Evolutionary conservation across 805 yeast genomes (phyloP).

Genomic region (Ogataea sp.): DNA sequence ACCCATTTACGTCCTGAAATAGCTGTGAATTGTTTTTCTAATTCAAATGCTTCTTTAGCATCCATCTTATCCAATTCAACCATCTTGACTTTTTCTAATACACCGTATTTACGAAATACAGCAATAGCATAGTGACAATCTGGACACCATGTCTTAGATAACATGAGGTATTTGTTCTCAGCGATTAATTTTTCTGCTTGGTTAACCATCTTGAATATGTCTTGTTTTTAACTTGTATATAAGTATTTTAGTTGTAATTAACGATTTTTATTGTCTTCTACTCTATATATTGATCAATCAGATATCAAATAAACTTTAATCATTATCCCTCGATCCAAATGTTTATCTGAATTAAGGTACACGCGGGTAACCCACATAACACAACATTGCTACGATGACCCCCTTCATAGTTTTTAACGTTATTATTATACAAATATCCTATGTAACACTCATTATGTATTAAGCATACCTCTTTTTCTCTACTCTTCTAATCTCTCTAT

Average conservation of each 20-base stretch:
- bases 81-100: slow-evolving; percentile 39
- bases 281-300: background rate
- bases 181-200: slow-evolving; percentile 39
- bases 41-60: slow-evolving; percentile 38
- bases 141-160: slow-evolving; percentile 74
- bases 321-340: too few species aligned
- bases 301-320: too few species aligned
- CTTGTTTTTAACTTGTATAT: too few species aligned
- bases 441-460: background rate
- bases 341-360: too few species aligned
- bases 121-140: slow-evolving; percentile 60
- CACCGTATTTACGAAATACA: slow-evolving; percentile 46
- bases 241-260: too few species aligned
- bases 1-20: slow-evolving; percentile 59
- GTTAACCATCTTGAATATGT: slow-evolving; percentile 8
- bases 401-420: too few species aligned
- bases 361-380: too few species aligned
- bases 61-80: slow-evolving; percentile 55
- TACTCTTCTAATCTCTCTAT: background rate
- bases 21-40: slow-evolving; percentile 49
- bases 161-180: slow-evolving; percentile 41
- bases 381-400: too few species aligned
- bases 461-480: background rate
- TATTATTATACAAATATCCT: background rate
- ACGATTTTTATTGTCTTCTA: background rate